Base-by-base conservation (phyloP, 108 stramenopile genomes). In the Cyclotella distinguenda region DNA sequence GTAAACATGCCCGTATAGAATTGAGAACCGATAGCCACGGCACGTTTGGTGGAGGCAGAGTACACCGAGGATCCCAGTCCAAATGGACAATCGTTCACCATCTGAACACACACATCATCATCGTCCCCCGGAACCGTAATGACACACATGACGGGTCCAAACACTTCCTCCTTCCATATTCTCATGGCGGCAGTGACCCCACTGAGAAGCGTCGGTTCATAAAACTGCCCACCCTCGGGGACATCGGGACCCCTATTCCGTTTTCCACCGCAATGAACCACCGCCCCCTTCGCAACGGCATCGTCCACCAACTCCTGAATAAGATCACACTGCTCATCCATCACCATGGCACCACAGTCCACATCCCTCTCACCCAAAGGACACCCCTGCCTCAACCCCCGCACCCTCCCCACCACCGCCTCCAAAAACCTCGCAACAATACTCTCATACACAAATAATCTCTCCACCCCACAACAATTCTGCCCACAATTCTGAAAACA, bases 131-230 rank as follows among this genome's bases (percentile, higher is more conserved):
- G 85, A 18, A 97, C 95, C 59, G 87, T 94, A 61, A 97, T 69
- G 39, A 99, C 76, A 50, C 91, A 86, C 97, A 99, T 98, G 80
- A 99, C 91, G 12, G 99, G 99, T 36, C 99, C 99, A 77, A 99
- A 99, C 0, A 97, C 86, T 77, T 99, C 99, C 68, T 99, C 94
- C 66, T 95, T 86, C 55, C 92, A 90, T 66, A 98, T 98, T 33
- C 80, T 70, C 95, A 97, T 97, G 25, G 90, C 84, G 23, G 82
- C 32, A 11, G 96, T 94, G n/a, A 99, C 88, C 27, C 87, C 95
- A 60, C 86, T 89, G 27, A 98, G 64, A 10, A 99, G 70, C 16
- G 99, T 99, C 1, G 99, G 99, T 70, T 83, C 65, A 81, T 94
- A 99, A 84, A 99, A 98, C 52, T 93, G 87, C 11, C 97, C 97